Base-by-base conservation (phyloP, 2,329 filamentous ascomycete species). In the Ceratocystis destructans region DNA sequence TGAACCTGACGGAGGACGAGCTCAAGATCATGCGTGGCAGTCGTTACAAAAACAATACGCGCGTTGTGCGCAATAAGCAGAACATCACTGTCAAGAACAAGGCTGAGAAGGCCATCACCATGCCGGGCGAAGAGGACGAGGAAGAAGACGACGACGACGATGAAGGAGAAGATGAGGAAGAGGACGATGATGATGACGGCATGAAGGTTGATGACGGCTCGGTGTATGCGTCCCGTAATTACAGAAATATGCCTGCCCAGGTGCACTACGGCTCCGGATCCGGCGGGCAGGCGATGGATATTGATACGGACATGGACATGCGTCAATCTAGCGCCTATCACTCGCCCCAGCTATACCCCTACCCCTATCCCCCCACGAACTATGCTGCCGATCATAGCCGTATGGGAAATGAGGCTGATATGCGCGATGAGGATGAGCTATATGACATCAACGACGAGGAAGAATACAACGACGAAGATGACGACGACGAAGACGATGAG, bases 1-100 rank as follows among this genome's bases (percentile, higher is more conserved):
- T 76, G 68, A 72, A 75, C 66, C 73, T 76, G 67, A 79, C 74
- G 44, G 71, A 72, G 2, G 75, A 73, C 66, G 77, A 76, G 71
- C 73, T 70, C 68, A 72, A 71, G 64, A 70, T 73, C 67, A 70
- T 76, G 10, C 69, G 74, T 17, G 74, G 74, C n/a, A 70, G 71
- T 64, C 72, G 73, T 64, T 72, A 73, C 69, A 65, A 67, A 22
- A 64, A 65, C n/a, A 67, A 65, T 12, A 66, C 64, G 12, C 67
- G 66, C 10, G 72, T 72, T 65, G 68, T 66, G 67, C 71, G 46
- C 69, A 70, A 70, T 48, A 71, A 70, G 66, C 68, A 69, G 33
- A 69, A 69, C 61, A 67, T 69, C 8, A 69, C 69, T 1, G 69
- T 69, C 2, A 71, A 70, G 41, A 71, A 67, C 28, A 68, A 69